Base-by-base conservation (phyloP, 495 filamentous ascomycete species). In the Halenospora varia region DNA sequence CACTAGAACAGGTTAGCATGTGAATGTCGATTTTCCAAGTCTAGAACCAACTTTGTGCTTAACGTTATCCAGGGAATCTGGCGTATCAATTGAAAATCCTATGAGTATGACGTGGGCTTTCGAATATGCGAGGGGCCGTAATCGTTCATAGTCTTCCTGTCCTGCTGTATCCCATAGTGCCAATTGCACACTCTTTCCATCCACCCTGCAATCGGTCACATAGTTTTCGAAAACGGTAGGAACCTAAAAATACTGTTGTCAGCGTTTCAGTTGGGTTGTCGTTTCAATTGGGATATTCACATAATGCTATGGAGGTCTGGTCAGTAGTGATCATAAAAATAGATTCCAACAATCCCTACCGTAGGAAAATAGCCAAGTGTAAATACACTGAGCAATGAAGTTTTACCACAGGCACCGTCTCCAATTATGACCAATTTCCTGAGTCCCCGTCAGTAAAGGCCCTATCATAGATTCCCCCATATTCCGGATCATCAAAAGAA, bases 201-300 rank as follows among this genome's bases (percentile, higher is more conserved):
- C 94, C 56, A 98, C 95, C 73, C 95, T 83, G 75, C 96, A 97
- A 77, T 99, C 94, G 62, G 94, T 97, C 55, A 99, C 94, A 67
- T 99, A 99, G 78, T 97, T 99, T 73, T 99, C 94, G 74, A 99
- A 99, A 41, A 99, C 94, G 60, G 94, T 99, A 0, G 94, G 94
- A 42, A 97, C 95, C 86, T 98, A 85, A 35, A 42, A 45, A 24
- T 19, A 47, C 42, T 4, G 4, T 11, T 49, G 25, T 51, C 24
- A 50, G 53, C 17, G 19, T 18, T n/a, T 11, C 8, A 15, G 15
- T 17, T 20, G 20, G 18, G 10, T 15, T 22, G 18, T 2, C 3
- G 45, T 26, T 24, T 45, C 13, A 39, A n/a, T 23, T 20, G 24
- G 19, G n/a, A 17, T 52, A 82, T 85, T 81, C 70, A 90, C 87